Evolutionary conservation across 2,329 filamentous ascomycete genomes (phyloP).

Genomic region (Seiridium cupressi): DNA sequence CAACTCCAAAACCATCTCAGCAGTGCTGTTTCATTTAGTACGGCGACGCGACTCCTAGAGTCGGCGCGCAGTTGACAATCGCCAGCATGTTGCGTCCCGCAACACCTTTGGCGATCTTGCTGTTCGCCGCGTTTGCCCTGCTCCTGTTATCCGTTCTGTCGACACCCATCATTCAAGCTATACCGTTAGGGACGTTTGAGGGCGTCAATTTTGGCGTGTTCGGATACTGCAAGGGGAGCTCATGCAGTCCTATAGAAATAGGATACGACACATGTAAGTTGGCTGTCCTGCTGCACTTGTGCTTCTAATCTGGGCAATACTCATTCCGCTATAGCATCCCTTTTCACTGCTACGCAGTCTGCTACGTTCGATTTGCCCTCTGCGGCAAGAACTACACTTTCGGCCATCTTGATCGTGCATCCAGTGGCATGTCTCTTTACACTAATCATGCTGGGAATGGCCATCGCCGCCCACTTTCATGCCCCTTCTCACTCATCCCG

Average conservation of each 20-base stretch:
- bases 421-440: conserved; percentile 86
- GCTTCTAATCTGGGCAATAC: conserved; percentile 11
- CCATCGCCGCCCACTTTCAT: conserved; percentile 81
- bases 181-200: conserved; percentile 76
- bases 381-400: conserved; percentile 62
- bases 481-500: conserved; percentile 84
- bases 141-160: conserved; percentile 87
- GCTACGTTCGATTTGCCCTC: conserved; percentile 55
- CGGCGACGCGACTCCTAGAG: conserved; percentile 26
- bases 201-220: conserved; percentile 88
- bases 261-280: conserved; percentile 81
- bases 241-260: conserved; percentile 72
- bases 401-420: conserved; percentile 86
- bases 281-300: background rate
- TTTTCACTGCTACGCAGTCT: conserved; percentile 13
- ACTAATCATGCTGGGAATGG: conserved; percentile 79
- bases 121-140: conserved; percentile 81
- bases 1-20: background rate
- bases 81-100: conserved; percentile 82
- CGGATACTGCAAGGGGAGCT: conserved; percentile 70
- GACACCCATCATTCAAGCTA: conserved; percentile 80
- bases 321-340: conserved; percentile 14
- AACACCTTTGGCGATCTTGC: conserved; percentile 83
- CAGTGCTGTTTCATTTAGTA: conserved; percentile 6
- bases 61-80: conserved; percentile 27